These are phyloP conservation scores for Yamadazyma epiphylla DNA, from an alignment of 1,139 yeast genomes.

Conservation along the genomic window DNA sequence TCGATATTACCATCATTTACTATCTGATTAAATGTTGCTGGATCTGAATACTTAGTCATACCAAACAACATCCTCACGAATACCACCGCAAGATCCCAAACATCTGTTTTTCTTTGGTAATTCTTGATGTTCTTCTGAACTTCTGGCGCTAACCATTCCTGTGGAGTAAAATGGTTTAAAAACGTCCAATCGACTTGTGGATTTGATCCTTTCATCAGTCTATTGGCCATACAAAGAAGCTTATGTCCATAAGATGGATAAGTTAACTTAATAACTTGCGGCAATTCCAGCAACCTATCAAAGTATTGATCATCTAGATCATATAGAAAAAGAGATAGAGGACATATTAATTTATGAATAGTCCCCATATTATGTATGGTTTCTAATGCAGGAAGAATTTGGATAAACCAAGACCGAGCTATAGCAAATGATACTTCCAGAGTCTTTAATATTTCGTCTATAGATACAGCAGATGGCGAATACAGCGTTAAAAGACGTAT, in stretches of 20 bases:
- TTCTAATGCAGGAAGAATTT: slow-evolving; percentile 81
- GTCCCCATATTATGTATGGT: slow-evolving; percentile 77
- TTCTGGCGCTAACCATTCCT: slow-evolving; percentile 79
- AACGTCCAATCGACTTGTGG: slow-evolving; percentile 9
- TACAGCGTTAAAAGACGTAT: slow-evolving; percentile 67
- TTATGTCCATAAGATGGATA: slow-evolving; percentile 72
- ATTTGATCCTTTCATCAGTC: slow-evolving; percentile 29
- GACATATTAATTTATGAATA: slow-evolving; percentile 64
- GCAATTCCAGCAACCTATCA: slow-evolving; percentile 6
- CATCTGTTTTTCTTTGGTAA: slow-evolving; percentile 79
- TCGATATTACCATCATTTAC: slow-evolving; percentile 38
- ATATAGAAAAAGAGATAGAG: slow-evolving; percentile 49
- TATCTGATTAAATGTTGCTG: slow-evolving; percentile 55
- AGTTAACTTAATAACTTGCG: slow-evolving; percentile 52
- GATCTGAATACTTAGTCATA: slow-evolving; percentile 47
- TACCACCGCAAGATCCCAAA: slow-evolving; percentile 87
- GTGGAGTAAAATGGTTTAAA: slow-evolving; percentile 19
- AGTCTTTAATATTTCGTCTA: slow-evolving; percentile 66
- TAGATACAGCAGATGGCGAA: slow-evolving; percentile 48
- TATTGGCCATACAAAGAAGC: slow-evolving; percentile 54
- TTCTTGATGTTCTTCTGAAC: slow-evolving; percentile 32
- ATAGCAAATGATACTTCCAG: slow-evolving; percentile 65
- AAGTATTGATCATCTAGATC: slow-evolving; percentile 13
- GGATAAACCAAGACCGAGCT: slow-evolving; percentile 87
- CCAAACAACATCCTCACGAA: slow-evolving; percentile 74